Conservation (phyloP, 2,329 filamentous ascomycete genomes). For the Biscogniauxia mediterranea region DNA sequence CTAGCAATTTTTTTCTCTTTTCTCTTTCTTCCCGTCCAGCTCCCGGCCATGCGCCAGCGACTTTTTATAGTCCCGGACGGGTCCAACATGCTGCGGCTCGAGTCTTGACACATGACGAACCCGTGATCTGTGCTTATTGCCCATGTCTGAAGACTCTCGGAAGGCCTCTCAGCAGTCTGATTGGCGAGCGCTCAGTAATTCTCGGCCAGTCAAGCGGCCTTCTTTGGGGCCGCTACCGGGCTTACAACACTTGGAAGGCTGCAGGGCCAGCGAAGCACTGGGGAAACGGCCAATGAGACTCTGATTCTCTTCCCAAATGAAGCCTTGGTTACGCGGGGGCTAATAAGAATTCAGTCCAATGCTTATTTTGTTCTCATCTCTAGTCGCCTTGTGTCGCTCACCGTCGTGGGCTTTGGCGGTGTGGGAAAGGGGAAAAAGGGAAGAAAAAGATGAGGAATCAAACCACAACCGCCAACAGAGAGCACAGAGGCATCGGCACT, state of each 20-base stretch:
- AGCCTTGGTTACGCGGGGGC: slow-evolving; percentile 24
- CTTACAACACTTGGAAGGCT: slow-evolving; percentile 24
- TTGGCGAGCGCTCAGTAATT: slow-evolving; percentile 30
- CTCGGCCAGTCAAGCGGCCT: slow-evolving; percentile 31
- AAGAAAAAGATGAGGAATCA: neutral
- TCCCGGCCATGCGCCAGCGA: slow-evolving; percentile 4
- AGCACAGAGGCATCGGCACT: neutral
- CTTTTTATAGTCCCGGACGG: slow-evolving; percentile 19
- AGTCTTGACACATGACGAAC: slow-evolving; percentile 32
- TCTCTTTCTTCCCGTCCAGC: slow-evolving; percentile 7
- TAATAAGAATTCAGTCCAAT: slow-evolving; percentile 27
- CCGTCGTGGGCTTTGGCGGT: slow-evolving; percentile 6
- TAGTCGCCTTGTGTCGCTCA: slow-evolving; percentile 15
- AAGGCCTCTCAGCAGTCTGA: slow-evolving; percentile 26
- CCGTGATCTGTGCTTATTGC: slow-evolving; percentile 36
- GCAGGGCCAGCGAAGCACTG: slow-evolving; percentile 27
- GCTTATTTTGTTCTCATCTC: slow-evolving; percentile 20
- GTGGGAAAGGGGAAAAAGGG: too few relatives aligned
- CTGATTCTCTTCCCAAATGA: slow-evolving; percentile 14
- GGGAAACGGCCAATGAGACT: slow-evolving; percentile 26
- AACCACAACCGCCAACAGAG: slow-evolving; percentile 7
- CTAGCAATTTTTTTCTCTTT: neutral
- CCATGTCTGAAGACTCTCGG: slow-evolving; percentile 23
- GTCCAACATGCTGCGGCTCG: slow-evolving; percentile 25
- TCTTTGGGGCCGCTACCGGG: slow-evolving; percentile 20